Evolutionary conservation across 1,284 basidiomycete species (phyloP).

Genomic region (Erythrobasidium hasegawianum): DNA sequence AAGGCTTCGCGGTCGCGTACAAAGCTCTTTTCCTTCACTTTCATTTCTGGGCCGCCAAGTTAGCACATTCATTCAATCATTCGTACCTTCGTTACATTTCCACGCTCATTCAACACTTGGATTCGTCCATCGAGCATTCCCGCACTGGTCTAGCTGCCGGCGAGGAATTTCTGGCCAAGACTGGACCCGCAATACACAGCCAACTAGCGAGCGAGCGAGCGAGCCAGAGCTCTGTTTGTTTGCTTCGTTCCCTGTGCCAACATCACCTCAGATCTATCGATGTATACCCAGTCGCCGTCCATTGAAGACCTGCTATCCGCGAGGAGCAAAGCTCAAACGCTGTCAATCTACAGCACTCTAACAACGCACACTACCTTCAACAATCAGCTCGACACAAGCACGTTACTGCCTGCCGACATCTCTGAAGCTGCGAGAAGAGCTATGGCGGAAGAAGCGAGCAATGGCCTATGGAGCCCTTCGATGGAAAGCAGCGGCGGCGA

Average conservation of each 20-base stretch:
- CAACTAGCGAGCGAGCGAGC: no score
- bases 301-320: constrained; percentile 32
- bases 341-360: background rate
- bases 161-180: no score
- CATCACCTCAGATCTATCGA: background rate
- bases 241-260: background rate
- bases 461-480: constrained; percentile 26
- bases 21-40: no score
- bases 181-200: no score
- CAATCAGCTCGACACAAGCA: constrained; percentile 10
- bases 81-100: no score
- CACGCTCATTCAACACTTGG: no score
- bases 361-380: background rate
- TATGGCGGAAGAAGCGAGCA: constrained; percentile 31
- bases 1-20: no score
- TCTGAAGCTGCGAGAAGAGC: constrained; percentile 24
- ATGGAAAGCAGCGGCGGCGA: constrained; percentile 18
- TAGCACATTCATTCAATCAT: no score
- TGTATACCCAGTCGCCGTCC: constrained; percentile 19
- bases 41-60: no score
- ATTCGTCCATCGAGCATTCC: no score
- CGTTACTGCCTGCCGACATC: constrained; percentile 2
- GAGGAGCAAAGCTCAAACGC: constrained; percentile 16
- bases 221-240: background rate
- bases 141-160: no score